Evolutionary conservation across 331 rosid genomes (phyloP).

Genomic region (Saraca asoca): DNA sequence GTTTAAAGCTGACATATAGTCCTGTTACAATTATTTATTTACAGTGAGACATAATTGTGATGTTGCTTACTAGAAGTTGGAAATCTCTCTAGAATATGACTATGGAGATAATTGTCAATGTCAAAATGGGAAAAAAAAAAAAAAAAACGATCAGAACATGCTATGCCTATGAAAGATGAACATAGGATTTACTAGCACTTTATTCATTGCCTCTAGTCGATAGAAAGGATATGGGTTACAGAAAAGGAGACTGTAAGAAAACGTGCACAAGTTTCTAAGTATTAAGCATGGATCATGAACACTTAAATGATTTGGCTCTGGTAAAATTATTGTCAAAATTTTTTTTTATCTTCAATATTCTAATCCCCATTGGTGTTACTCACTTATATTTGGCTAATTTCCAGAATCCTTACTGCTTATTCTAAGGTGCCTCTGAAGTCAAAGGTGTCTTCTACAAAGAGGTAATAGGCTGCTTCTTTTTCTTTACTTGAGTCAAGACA

Average conservation of each 20-base stretch:
- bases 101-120: slow-evolving; percentile 13
- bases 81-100: slow-evolving; percentile 10
- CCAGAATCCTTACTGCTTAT: slow-evolving; percentile 62
- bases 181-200: neutral
- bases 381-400: slow-evolving; percentile 30
- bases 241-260: neutral
- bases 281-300: slow-evolving; percentile 2
- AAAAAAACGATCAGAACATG: neutral
- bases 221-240: neutral
- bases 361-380: slow-evolving; percentile 5
- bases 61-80: slow-evolving; percentile 3
- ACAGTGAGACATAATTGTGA: neutral
- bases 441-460: slow-evolving; percentile 57
- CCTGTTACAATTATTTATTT: neutral
- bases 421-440: slow-evolving; percentile 59
- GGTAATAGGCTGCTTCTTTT: slow-evolving; percentile 41
- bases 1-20: neutral
- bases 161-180: slow-evolving; percentile 3
- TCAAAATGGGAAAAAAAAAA: no score
- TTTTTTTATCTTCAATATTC: neutral
- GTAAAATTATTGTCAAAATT: slow-evolving; percentile 8
- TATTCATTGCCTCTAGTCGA: neutral
- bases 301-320: slow-evolving; percentile 17
- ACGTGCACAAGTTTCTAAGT: neutral
- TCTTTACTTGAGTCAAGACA: neutral